These are phyloP conservation scores for Priceomyces haplophilus DNA, from an alignment of 805 yeast genomes.

Conservation along the genomic window DNA sequence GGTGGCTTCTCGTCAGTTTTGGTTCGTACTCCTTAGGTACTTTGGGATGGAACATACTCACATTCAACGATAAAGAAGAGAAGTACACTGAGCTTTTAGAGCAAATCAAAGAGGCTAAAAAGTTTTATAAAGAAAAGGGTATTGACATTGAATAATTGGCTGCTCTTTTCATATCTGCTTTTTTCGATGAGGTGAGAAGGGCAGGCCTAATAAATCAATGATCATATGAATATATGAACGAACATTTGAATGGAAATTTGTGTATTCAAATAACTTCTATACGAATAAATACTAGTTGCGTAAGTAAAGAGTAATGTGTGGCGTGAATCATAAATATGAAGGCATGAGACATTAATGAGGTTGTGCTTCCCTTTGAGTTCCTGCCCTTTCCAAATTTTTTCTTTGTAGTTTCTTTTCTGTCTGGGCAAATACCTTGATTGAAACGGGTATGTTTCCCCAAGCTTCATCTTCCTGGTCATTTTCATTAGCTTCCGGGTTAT, in stretches of 20 bases:
- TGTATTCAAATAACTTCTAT: not conserved
- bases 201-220: too few relatives aligned
- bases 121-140: conserved; percentile 52
- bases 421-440: conserved; percentile 78
- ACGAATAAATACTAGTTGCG: not conserved
- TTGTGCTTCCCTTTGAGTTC: too few relatives aligned
- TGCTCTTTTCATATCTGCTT: conserved; percentile 9
- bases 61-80: conserved; percentile 69
- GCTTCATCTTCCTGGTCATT: conserved; percentile 18
- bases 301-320: not conserved
- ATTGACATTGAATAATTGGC: conserved; percentile 40
- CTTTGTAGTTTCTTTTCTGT: conserved; percentile 66
- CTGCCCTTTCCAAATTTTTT: conserved; percentile 15
- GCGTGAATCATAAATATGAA: not conserved
- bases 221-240: not conserved
- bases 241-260: too few relatives aligned
- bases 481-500: conserved; percentile 16
- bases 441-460: conserved; percentile 61
- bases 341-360: too few relatives aligned
- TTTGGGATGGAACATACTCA: conserved; percentile 64
- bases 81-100: conserved; percentile 59
- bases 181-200: not conserved
- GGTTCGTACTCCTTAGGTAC: conserved; percentile 68
- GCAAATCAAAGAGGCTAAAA: conserved; percentile 62
- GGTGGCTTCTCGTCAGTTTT: conserved; percentile 66